phyloP scores from a whole-genome alignment of 805 yeast genomes.

The Wickerhamiella qilinensis region DNA sequence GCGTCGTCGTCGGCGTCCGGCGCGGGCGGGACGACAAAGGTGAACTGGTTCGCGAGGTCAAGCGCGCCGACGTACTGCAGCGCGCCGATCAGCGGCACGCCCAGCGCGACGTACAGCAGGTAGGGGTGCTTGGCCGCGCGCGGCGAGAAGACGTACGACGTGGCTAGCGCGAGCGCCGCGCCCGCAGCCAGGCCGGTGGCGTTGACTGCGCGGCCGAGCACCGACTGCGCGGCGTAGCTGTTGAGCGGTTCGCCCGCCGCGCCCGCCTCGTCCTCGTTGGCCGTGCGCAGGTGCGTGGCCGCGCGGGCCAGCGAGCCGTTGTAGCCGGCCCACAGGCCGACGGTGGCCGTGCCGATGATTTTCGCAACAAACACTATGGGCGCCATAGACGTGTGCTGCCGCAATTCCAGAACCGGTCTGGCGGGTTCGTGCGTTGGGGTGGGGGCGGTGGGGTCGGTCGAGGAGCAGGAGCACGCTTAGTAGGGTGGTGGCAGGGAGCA shows the following conservation, averaged over 20 bases:
- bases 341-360: conserved; percentile 22
- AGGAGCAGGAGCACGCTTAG: too few relatives aligned
- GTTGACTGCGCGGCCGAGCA: conserved; percentile 1
- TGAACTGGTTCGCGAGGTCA: conserved; percentile 10
- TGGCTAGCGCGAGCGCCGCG: conserved; percentile 13
- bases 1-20: background rate
- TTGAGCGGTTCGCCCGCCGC: background rate
- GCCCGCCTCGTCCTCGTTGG: background rate
- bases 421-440: too few relatives aligned
- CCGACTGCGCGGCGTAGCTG: background rate
- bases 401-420: too few relatives aligned
- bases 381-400: background rate
- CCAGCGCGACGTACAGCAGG: conserved; percentile 20
- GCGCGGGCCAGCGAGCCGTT: conserved; percentile 15
- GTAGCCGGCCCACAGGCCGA: conserved; percentile 23
- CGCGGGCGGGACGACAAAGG: too few relatives aligned
- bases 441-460: too few relatives aligned
- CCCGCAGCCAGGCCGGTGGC: conserved; percentile 12
- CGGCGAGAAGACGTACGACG: conserved; percentile 16
- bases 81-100: conserved; percentile 18
- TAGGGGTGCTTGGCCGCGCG: conserved; percentile 21
- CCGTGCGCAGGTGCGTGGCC: too few relatives aligned
- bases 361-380: conserved; percentile 14
- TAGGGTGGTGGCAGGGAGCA: too few relatives aligned
- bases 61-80: conserved; percentile 15